Conservation (phyloP, 345 rosid species). For the Rhizophora apiculata region DNA sequence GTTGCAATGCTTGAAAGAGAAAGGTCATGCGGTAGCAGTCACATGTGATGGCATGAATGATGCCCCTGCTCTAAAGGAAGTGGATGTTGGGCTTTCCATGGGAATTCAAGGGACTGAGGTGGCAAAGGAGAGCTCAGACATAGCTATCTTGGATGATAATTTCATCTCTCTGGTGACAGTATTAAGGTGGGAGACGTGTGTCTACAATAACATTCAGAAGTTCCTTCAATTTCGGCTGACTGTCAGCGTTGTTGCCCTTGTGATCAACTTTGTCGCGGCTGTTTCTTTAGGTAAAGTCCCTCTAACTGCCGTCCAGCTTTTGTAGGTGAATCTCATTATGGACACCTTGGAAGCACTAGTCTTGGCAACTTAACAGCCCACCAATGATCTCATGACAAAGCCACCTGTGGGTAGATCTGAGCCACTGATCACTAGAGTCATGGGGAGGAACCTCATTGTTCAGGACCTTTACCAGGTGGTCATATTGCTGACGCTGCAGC, state of each 20-base stretch:
- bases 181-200: conserved; percentile 64
- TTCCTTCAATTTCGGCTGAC: conserved; percentile 71
- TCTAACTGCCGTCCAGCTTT: conserved; percentile 84
- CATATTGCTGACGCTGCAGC: conserved; percentile 58
- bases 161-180: conserved; percentile 32
- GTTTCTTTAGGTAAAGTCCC: conserved; percentile 78
- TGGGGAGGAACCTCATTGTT: conserved; percentile 25
- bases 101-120: conserved; percentile 44
- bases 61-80: conserved; percentile 48
- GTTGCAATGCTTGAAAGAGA: conserved; percentile 43
- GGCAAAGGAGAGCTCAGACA: conserved; percentile 41
- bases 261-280: conserved; percentile 64
- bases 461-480: conserved; percentile 43
- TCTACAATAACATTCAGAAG: conserved; percentile 60
- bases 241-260: conserved; percentile 57
- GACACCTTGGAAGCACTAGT: conserved; percentile 94
- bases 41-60: conserved; percentile 62
- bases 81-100: conserved; percentile 41
- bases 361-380: conserved; percentile 83
- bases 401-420: conserved; percentile 47
- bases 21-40: conserved; percentile 57
- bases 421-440: conserved; percentile 24
- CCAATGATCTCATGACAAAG: conserved; percentile 62
- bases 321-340: conserved; percentile 96
- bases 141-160: conserved; percentile 34